Evolutionary conservation across 305 asterid genomes (phyloP), one percentile per base, ranked within the genome.

Genomic region (Plantago coronopus): DNA sequence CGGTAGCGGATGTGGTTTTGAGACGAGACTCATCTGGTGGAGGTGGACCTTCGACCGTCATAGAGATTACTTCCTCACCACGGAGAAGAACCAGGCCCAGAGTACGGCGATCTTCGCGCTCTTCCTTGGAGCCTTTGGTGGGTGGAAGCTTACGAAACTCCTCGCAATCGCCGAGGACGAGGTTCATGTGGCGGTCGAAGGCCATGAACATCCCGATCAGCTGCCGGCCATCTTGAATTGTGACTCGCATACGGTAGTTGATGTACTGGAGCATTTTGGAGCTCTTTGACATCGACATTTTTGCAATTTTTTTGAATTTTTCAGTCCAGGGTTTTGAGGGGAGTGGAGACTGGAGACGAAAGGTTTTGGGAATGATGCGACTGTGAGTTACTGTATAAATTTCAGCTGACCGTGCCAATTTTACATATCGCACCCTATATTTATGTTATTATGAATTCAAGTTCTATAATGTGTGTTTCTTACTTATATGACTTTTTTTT

Each of bases 11-110:
- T 0, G 95, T 42, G 43, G 91, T 73, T 23, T 82, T 91, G 34
- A 79, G 72, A 9, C 97, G 81, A 1, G 95, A 81, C 40, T 88
- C 97, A 70, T 88, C 95, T 1, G 97, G 96, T 2, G 95, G 97
- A 16, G 96, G 95, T 1, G 97, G 97, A 2, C 97, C 97, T 62
- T 91, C 97, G 61, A 91, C 97, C 43, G 95, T 88, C 76, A 91
- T 86, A 2, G 97, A 91, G 54, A 90, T 74, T 38, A 90, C 97
- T 43, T 90, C 97, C 54, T 90, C 97, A 8, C 96, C 97, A 27
- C 97, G 71, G 69, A 90, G 87, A 31, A 90, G 95, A 17, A 90
- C 89, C 48, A 90, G 95, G 57, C 97, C 97, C 11, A 90, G 94
- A 3, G 96, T 87, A 49, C 95, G 95, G 64, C 95, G 91, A 70